Percentiles rank a stretch among this genome's conserved stretches.
phyloP scores from a whole-genome alignment of 2,329 filamentous ascomycete species.

The Fusarium goolgardi region DNA sequence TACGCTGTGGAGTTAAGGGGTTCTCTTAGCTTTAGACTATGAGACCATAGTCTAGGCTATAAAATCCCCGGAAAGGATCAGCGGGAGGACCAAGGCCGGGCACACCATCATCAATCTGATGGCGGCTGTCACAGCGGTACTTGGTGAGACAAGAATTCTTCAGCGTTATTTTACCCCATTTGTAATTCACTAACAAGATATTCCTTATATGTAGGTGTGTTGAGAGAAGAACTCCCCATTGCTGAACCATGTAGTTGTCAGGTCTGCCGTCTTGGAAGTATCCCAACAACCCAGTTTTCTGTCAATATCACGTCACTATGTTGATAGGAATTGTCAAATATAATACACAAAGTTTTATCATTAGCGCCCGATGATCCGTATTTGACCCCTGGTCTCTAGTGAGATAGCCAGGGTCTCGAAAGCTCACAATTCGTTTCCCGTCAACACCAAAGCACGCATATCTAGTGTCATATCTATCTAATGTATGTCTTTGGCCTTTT shows the following conservation, averaged over 20 bases:
- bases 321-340: background rate
- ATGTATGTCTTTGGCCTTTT: background rate
- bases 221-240: too few relatives aligned
- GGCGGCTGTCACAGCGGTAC: too few relatives aligned
- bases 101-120: background rate
- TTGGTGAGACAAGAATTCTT: too few relatives aligned
- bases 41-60: too few relatives aligned
- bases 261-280: background rate
- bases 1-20: too few relatives aligned
- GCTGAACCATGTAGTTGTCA: background rate
- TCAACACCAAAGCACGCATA: background rate
- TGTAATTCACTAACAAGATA: too few relatives aligned
- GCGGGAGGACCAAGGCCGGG: background rate
- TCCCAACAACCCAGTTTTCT: background rate
- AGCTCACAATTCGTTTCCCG: background rate
- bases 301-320: background rate
- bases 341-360: too few relatives aligned
- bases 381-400: background rate
- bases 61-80: background rate
- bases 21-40: too few relatives aligned
- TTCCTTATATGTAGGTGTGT: background rate
- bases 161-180: too few relatives aligned
- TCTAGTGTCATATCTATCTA: background rate
- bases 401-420: background rate
- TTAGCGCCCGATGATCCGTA: background rate